Evolutionary conservation across 2,329 filamentous ascomycete genomes (phyloP).

Genomic region (Verticillium albo-atrum): DNA sequence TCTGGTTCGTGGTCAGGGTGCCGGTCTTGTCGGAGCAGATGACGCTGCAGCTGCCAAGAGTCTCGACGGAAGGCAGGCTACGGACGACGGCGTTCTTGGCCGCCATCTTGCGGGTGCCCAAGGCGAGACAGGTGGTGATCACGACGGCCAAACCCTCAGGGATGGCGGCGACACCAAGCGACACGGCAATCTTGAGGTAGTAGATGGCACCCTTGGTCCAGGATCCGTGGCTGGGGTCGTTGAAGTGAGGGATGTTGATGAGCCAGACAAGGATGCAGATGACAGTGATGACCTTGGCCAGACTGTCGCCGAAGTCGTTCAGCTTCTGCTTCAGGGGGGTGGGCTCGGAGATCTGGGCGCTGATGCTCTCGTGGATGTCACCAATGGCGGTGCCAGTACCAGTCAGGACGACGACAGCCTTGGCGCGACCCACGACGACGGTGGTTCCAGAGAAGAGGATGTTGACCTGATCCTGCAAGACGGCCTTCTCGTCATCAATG

Average conservation of each 20-base stretch:
- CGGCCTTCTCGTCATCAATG: constrained; percentile 75
- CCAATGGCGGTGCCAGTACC: constrained; percentile 91
- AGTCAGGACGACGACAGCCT: constrained; percentile 84
- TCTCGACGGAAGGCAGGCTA: constrained; percentile 94
- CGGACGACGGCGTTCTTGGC: constrained; percentile 96
- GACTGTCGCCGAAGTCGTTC: constrained; percentile 92
- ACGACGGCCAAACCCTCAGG: constrained; percentile 96
- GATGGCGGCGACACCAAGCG: constrained; percentile 94
- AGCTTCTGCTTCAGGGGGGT: constrained; percentile 98
- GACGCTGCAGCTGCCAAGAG: constrained; percentile 96
- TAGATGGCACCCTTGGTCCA: constrained; percentile 98
- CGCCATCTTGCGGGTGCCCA: constrained; percentile 98
- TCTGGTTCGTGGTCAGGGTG: constrained; percentile 96
- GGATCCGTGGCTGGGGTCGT: constrained; percentile 84
- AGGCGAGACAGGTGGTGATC: constrained; percentile 95
- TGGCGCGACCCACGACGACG: constrained; percentile 89
- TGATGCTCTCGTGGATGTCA: constrained; percentile 98
- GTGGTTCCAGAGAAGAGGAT: constrained; percentile 99
- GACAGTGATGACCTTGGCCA: constrained; percentile 96
- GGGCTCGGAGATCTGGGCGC: constrained; percentile 93
- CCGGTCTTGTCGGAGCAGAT: constrained; percentile 99
- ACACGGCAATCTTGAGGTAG: constrained; percentile 98
- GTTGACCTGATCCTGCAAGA: constrained; percentile 96
- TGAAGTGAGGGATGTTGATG: constrained; percentile 98
- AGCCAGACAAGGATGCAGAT: constrained; percentile 97